Base-by-base conservation (phyloP, 2,329 filamentous ascomycete genomes). In the Nemania bipapillata region DNA sequence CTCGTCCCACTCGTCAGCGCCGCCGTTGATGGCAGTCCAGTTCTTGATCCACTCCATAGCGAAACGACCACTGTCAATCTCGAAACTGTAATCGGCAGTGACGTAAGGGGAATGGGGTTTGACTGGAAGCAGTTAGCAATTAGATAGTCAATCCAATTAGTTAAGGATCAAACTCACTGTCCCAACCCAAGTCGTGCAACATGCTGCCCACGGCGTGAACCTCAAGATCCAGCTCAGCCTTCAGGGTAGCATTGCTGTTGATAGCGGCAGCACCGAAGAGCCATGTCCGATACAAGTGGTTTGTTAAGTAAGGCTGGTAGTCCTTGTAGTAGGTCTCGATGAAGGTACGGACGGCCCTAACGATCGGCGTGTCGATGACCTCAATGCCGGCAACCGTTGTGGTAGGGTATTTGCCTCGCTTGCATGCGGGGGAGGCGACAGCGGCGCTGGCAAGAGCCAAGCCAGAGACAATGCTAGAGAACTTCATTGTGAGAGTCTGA, bases 11-110 rank as follows among this genome's bases (percentile, higher is more conserved):
- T 63, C 40, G n/a, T 52, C 15, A 12, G 58, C 58, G 17, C 67
- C 53, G 20, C 58, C 59, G 59, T 69, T 24, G 40, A 8, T 26
- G 55, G 64, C 64, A 22, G 67, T 64, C 53, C 54, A 69, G 64
- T 67, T 69, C 67, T 69, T 69, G 50, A 69, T 66, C 67, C 67
- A 69, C 6, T 69, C 63, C 67, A 69, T 69, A 5, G 67, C 67
- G 49, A 67, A 69, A 49, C 64, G 67, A 52, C 67, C 67, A 6
- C 63, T 66, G 17, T 69, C 67, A 12, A 69, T 17, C 40, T 69
- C 67, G 55, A 69, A 69, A 12, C 22, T 57, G 64, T 69, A 69
- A 1, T 49, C 24, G 40, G 37, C 54, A 5, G 67, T 69, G 26
- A 17, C 20, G 50, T 56, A 69, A 50, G 64, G 63, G 17, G 67